Percentiles rank a stretch among this genome's conserved stretches.
Conservation (phyloP, 129 eudicot species). For the Lactuca sativa region DNA sequence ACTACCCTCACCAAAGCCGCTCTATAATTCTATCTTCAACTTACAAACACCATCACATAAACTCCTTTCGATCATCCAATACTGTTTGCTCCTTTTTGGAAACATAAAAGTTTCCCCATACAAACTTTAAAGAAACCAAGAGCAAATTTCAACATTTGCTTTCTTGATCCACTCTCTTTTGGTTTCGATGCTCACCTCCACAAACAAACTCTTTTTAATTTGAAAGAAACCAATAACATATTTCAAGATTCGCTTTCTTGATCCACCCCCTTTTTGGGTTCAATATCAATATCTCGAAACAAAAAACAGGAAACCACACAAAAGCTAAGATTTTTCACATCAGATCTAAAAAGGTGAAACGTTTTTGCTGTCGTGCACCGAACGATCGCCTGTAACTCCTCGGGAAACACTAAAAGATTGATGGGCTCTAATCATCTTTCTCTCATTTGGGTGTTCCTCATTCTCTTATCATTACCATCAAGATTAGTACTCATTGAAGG, state of each 20-base stretch:
- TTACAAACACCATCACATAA: conserved; percentile 10
- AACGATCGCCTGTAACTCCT: not conserved
- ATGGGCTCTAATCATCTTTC: conserved; percentile 45
- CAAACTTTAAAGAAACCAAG: conserved; percentile 19
- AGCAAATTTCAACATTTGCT: conserved; percentile 13
- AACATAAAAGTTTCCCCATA: conserved; percentile 25
- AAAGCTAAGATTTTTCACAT: conserved; percentile 1
- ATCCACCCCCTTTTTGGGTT: conserved; percentile 16
- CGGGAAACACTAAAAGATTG: not conserved
- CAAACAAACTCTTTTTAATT: conserved; percentile 11
- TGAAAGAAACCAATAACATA: conserved; percentile 21
- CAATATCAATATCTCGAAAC: conserved; percentile 15
- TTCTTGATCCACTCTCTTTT: conserved; percentile 25
- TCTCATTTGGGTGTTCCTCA: conserved; percentile 27
- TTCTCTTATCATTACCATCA: conserved; percentile 38
- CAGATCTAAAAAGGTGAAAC: not conserved
- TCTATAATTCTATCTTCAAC: conserved; percentile 4
- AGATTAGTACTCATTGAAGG: conserved; percentile 28
- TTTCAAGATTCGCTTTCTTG: conserved; percentile 27
- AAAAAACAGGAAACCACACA: conserved; percentile 9
- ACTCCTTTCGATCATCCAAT: conserved; percentile 19
- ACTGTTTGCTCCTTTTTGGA: not conserved
- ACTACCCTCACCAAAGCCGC: conserved; percentile 18
- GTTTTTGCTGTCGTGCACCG: not conserved
- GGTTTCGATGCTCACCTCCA: conserved; percentile 13